A percentile compares a stretch with the other conserved stretches of the same genome.
phyloP scores from a whole-genome alignment of 805 yeast genomes.

The Candida xyloterini region DNA sequence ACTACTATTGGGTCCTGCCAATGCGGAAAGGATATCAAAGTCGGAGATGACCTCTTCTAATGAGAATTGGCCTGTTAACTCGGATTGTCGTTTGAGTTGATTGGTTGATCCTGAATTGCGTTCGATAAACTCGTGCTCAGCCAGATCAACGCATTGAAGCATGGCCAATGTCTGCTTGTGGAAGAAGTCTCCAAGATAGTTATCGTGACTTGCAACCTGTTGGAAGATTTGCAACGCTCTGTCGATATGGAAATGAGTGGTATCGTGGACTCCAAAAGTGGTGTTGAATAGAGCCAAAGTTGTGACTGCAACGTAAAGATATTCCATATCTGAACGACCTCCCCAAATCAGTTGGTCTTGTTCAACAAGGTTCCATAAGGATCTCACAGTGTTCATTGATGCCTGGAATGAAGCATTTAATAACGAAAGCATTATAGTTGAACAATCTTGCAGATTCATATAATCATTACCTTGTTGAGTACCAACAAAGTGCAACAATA shows the following conservation, averaged over 20 bases:
- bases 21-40: slow-evolving; percentile 14
- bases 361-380: slow-evolving; percentile 62
- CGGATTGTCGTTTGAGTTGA: not conserved
- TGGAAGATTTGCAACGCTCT: slow-evolving; percentile 63
- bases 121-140: slow-evolving; percentile 3
- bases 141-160: slow-evolving; percentile 3
- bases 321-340: slow-evolving; percentile 77
- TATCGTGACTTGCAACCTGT: slow-evolving; percentile 62
- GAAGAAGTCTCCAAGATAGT: slow-evolving; percentile 21
- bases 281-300: slow-evolving; percentile 66
- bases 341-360: slow-evolving; percentile 65
- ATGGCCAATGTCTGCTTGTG: slow-evolving; percentile 5
- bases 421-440: slow-evolving; percentile 57
- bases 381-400: slow-evolving; percentile 62
- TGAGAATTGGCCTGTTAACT: slow-evolving; percentile 2
- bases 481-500: slow-evolving; percentile 65
- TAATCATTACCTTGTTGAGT: slow-evolving; percentile 46
- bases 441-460: slow-evolving; percentile 58
- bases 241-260: slow-evolving; percentile 62
- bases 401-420: slow-evolving; percentile 73
- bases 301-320: slow-evolving; percentile 67
- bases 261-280: slow-evolving; percentile 72
- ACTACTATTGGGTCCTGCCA: slow-evolving; percentile 9
- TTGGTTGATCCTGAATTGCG: slow-evolving; percentile 1
- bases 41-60: slow-evolving; percentile 17